A percentile compares a stretch with the other conserved stretches of the same genome.
phyloP scores from a whole-genome alignment of 495 filamentous ascomycete genomes.

The Aspergillus olivimuriae region DNA sequence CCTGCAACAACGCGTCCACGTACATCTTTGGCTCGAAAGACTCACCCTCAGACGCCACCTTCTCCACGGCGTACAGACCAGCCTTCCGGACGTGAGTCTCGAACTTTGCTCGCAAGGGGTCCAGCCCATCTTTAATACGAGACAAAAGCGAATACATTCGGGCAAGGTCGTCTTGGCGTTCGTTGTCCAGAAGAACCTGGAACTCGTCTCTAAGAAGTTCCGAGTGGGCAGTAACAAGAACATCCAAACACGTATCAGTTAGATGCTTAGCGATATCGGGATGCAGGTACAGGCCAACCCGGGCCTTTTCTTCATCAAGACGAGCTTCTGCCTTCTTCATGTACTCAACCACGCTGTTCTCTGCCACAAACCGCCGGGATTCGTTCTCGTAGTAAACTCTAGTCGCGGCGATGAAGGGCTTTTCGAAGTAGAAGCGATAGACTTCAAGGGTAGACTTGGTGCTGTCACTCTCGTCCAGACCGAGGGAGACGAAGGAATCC shows the following conservation, averaged over 20 bases:
- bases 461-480: constrained; percentile 87
- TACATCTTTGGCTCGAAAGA: constrained; percentile 94
- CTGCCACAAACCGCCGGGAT: constrained; percentile 86
- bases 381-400: constrained; percentile 82
- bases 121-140: constrained; percentile 85
- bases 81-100: constrained; percentile 89
- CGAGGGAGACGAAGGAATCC: constrained; percentile 92
- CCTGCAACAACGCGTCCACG: constrained; percentile 88
- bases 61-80: constrained; percentile 80
- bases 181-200: constrained; percentile 88
- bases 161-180: constrained; percentile 89
- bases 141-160: constrained; percentile 93
- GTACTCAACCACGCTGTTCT: constrained; percentile 98
- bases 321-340: constrained; percentile 98
- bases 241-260: constrained; percentile 81
- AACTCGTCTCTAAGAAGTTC: constrained; percentile 86
- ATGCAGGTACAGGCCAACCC: constrained; percentile 87
- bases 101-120: constrained; percentile 82
- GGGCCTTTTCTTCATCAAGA: constrained; percentile 90
- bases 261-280: constrained; percentile 76
- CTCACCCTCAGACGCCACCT: constrained; percentile 83
- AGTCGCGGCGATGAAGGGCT: constrained; percentile 83
- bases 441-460: constrained; percentile 93
- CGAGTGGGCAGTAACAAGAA: constrained; percentile 84
- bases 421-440: constrained; percentile 86